A percentile compares a stretch with the other conserved stretches of the same genome.
These are phyloP conservation scores for Saussurea involucrata DNA, from an alignment of 129 eudicot genomes.

Conservation along the genomic window DNA sequence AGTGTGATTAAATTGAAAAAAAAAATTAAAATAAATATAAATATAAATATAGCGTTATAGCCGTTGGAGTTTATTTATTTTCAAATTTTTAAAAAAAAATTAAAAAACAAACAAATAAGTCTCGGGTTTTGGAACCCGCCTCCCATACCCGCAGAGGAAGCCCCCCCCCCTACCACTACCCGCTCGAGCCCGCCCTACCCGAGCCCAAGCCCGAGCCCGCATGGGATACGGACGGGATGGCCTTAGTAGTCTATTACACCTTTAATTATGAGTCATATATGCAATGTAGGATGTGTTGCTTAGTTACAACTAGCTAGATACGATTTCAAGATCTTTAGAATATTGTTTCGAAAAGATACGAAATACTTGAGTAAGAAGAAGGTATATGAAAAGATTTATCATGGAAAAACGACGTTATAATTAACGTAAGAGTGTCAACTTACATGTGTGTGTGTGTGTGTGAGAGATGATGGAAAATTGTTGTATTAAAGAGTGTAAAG, in stretches of 20 bases:
- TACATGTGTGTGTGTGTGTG: not conserved
- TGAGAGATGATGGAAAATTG: not conserved
- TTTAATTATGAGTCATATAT: not conserved
- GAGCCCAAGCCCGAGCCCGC: too few species aligned
- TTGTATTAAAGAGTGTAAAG: slow-evolving; percentile 32
- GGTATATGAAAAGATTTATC: not conserved
- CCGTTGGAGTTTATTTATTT: too few species aligned
- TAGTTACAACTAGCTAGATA: not conserved
- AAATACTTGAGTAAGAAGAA: not conserved
- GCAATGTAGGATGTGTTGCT: not conserved
- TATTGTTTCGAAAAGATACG: not conserved
- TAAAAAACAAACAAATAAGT: too few species aligned
- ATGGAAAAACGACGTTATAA: slow-evolving; percentile 2
- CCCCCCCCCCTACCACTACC: too few species aligned
- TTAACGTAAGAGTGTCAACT: not conserved
- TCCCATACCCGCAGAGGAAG: too few species aligned
- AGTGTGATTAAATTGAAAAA: too few species aligned
- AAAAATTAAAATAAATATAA: too few species aligned
- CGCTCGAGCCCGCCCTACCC: too few species aligned
- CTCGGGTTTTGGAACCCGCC: too few species aligned
- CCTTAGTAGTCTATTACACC: not conserved
- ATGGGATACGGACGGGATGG: too few species aligned
- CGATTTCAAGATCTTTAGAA: not conserved
- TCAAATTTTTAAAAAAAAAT: too few species aligned
- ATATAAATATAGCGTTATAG: too few species aligned